A percentile compares a stretch with the other conserved stretches of the same genome.
phyloP scores from a whole-genome alignment of 176 grass and related monocot species.

The Zoysia pacifica region DNA sequence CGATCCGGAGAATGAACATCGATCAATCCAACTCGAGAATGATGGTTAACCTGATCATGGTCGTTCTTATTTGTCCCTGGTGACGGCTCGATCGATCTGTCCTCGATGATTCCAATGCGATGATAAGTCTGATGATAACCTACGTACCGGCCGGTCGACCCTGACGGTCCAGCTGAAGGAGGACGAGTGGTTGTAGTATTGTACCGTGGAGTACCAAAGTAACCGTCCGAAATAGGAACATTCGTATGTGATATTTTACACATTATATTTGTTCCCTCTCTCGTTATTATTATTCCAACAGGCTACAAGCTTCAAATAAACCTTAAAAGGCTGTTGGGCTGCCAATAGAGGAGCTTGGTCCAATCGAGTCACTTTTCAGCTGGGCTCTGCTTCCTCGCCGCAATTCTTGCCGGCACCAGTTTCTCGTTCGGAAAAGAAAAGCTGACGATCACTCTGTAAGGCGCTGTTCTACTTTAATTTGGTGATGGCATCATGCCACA shows the following conservation, averaged over 20 bases:
- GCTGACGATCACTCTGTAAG: background rate
- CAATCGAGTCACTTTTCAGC: background rate
- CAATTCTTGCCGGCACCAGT: background rate
- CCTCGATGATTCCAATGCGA: constrained; percentile 35
- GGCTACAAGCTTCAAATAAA: background rate
- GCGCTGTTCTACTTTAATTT: background rate
- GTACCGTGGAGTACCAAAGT: no score
- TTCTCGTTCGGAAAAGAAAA: no score
- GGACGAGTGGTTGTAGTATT: background rate
- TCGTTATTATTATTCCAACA: background rate
- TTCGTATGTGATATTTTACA: background rate
- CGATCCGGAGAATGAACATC: background rate
- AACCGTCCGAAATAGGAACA: no score
- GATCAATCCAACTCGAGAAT: constrained; percentile 8
- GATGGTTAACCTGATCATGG: background rate
- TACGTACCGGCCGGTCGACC: background rate
- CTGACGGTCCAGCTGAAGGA: background rate
- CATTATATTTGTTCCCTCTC: no score
- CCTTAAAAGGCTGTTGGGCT: background rate
- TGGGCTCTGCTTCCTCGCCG: background rate
- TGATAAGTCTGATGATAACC: background rate
- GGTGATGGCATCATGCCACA: background rate
- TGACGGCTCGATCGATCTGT: background rate
- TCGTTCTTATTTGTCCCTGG: background rate
- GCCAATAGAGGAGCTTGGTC: background rate